These are phyloP conservation scores for Aureobasidium sp. DNA, from an alignment of 2,329 filamentous ascomycete genomes.

Conservation along the genomic window DNA sequence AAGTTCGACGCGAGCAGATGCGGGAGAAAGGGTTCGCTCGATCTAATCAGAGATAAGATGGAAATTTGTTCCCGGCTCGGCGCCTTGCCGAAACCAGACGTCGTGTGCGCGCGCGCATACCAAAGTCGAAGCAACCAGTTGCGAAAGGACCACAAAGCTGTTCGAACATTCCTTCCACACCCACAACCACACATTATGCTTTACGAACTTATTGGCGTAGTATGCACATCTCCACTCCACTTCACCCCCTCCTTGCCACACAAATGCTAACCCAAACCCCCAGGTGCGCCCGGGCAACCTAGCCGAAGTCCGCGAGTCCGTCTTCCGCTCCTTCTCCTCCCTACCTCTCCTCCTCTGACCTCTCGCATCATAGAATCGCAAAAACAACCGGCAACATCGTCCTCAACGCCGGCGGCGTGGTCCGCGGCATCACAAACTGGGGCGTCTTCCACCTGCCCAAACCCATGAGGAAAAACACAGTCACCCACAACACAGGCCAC, in stretches of 20 bases:
- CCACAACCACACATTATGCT: constrained; percentile 53
- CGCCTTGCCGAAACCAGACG: neutral
- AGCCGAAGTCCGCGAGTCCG: constrained; percentile 89
- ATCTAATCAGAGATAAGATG: constrained; percentile 4
- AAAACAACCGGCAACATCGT: constrained; percentile 74
- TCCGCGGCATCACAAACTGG: constrained; percentile 93
- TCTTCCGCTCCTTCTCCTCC: constrained; percentile 21
- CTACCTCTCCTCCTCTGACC: constrained; percentile 11
- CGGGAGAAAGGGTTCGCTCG: neutral
- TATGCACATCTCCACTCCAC: constrained; percentile 35
- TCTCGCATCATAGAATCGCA: constrained; percentile 58
- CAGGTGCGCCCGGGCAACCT: constrained; percentile 88
- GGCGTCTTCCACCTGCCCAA: constrained; percentile 81
- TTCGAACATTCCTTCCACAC: neutral
- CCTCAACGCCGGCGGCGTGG: constrained; percentile 74
- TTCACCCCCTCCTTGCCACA: constrained; percentile 15
- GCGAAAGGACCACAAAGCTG: neutral
- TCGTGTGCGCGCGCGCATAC: neutral
- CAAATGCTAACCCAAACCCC: constrained; percentile 13
- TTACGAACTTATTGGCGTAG: constrained; percentile 95
- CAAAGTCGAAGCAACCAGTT: neutral
- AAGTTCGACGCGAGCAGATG: neutral
- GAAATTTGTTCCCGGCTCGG: neutral
- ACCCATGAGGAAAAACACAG: constrained; percentile 69
- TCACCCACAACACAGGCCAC: constrained; percentile 74